Evolutionary conservation across 495 filamentous ascomycete genomes (phyloP).

Genomic region (Penicillium manginii): DNA sequence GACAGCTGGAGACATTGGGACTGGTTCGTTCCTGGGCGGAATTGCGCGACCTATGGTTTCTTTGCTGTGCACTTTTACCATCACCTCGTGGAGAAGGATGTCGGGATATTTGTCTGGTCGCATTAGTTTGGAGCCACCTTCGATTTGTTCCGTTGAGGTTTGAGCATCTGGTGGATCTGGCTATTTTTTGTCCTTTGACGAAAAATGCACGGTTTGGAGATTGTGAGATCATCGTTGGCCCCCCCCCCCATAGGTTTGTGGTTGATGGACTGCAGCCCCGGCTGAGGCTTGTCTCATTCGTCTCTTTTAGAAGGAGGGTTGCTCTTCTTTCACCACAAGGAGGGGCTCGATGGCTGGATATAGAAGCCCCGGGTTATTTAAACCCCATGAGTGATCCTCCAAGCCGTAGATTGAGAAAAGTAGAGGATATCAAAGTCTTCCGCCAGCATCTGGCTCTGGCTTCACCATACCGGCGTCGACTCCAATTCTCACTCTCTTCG

Average conservation of each 20-base stretch:
- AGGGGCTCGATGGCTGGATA: not conserved
- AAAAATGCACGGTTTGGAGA: not conserved
- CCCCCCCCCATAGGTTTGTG: slow-evolving; percentile 11
- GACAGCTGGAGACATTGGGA: slow-evolving; percentile 7
- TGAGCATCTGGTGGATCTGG: slow-evolving; percentile 16
- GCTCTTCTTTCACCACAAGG: slow-evolving; percentile 4
- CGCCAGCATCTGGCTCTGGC: not conserved
- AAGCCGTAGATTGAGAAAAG: not conserved
- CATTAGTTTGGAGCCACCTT: slow-evolving; percentile 6
- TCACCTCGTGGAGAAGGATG: slow-evolving; percentile 1
- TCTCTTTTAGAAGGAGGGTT: slow-evolving; percentile 4
- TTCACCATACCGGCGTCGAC: not conserved
- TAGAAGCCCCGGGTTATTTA: not conserved
- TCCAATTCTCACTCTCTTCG: not conserved
- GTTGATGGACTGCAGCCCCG: slow-evolving; percentile 7
- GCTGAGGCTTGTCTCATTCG: slow-evolving; percentile 20
- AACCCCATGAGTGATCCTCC: not conserved
- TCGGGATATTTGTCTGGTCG: slow-evolving; percentile 6
- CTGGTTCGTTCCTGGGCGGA: slow-evolving; percentile 9
- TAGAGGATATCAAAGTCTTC: not conserved
- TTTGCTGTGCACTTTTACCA: slow-evolving; percentile 1
- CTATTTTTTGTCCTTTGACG: not conserved
- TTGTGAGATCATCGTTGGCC: slow-evolving; percentile 22
- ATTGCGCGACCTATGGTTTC: not conserved
- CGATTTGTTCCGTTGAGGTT: slow-evolving; percentile 12